Evolutionary conservation across 169 alveolate species (phyloP).

Genomic region (Plasmodium vinckei): DNA sequence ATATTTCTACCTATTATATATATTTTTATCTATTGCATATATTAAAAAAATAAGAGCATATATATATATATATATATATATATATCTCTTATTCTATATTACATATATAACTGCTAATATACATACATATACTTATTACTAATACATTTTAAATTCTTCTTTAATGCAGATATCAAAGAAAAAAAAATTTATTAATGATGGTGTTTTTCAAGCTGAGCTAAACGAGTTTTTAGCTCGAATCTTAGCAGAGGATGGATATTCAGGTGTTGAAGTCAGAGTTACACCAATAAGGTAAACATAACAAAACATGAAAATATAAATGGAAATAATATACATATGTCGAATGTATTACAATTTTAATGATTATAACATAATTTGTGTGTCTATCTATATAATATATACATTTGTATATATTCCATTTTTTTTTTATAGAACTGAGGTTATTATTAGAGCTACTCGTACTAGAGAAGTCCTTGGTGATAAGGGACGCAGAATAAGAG

Average conservation of each 20-base stretch:
- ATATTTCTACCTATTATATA: too few relatives aligned
- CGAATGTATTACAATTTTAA: too few relatives aligned
- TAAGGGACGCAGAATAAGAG: slow-evolving; percentile 97
- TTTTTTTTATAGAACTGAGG: slow-evolving; percentile 91
- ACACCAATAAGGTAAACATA: slow-evolving; percentile 89
- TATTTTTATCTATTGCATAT: too few relatives aligned
- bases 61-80: too few relatives aligned
- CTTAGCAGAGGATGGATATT: slow-evolving; percentile 98
- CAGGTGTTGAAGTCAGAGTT: slow-evolving; percentile 98
- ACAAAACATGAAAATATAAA: background rate
- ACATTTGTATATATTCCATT: slow-evolving; percentile 1
- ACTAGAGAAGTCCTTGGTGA: slow-evolving; percentile 98
- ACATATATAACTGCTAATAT: too few relatives aligned
- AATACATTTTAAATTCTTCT: too few relatives aligned
- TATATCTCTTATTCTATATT: too few relatives aligned
- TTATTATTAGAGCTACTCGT: slow-evolving; percentile 98
- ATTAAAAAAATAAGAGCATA: too few relatives aligned
- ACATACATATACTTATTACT: too few relatives aligned
- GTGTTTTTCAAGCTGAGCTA: slow-evolving; percentile 99
- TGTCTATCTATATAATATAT: slow-evolving; percentile 25
- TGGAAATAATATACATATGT: background rate
- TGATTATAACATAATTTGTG: background rate
- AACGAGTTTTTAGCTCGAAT: slow-evolving; percentile 97
- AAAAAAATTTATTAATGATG: slow-evolving; percentile 98
- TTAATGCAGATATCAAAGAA: slow-evolving; percentile 91